These are phyloP conservation scores for Penicillium olsonii DNA, from an alignment of 2,329 filamentous ascomycete genomes.

Conservation along the genomic window DNA sequence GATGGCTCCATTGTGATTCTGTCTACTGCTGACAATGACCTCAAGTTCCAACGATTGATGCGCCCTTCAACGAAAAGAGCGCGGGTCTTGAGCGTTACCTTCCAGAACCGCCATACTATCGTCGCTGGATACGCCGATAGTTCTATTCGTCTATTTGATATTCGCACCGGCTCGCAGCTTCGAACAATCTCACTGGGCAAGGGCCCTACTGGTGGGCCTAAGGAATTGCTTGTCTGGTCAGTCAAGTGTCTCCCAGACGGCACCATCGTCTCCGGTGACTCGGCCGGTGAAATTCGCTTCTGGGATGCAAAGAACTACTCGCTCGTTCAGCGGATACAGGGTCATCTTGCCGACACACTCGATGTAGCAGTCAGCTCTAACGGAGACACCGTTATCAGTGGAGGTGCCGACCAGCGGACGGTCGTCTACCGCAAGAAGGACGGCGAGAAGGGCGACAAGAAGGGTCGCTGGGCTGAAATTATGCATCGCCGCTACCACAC, in stretches of 20 bases:
- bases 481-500: conserved; percentile 83
- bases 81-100: conserved; percentile 86
- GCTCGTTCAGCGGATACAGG: conserved; percentile 79
- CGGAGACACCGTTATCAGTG: conserved; percentile 80
- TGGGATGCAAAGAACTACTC: conserved; percentile 95
- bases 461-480: conserved; percentile 76
- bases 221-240: conserved; percentile 89
- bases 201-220: conserved; percentile 73
- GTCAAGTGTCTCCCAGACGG: conserved; percentile 85
- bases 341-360: conserved; percentile 86
- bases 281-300: conserved; percentile 87
- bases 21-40: conserved; percentile 79
- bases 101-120: conserved; percentile 78
- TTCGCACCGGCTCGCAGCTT: conserved; percentile 72
- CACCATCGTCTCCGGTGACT: conserved; percentile 92
- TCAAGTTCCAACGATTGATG: conserved; percentile 77
- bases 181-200: conserved; percentile 84
- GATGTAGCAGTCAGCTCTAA: conserved; percentile 81
- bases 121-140: conserved; percentile 96
- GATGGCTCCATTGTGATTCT: conserved; percentile 88
- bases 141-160: conserved; percentile 88
- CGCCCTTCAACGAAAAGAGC: conserved; percentile 79
- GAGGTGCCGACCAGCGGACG: conserved; percentile 87
- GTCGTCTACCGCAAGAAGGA: conserved; percentile 71
- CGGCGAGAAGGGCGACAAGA: conserved; percentile 53